Conservation (phyloP, 805 yeast genomes). For the Barnettozyma pratensis region DNA sequence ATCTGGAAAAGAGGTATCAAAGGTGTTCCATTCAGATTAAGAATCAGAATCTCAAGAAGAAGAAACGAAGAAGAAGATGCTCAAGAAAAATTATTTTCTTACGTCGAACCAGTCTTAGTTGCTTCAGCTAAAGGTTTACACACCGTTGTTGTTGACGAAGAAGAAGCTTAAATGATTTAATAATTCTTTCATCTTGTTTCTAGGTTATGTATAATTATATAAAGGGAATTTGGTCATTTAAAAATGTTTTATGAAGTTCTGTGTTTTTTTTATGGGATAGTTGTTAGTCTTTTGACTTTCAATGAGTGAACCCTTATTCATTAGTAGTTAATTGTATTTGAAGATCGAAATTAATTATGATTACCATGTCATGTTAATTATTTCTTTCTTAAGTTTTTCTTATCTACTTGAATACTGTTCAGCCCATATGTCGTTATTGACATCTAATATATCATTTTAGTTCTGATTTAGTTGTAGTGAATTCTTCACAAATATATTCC, state of each 20-base stretch:
- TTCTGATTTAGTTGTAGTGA: no score
- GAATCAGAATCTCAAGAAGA: slow-evolving; percentile 98
- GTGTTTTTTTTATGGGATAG: slow-evolving; percentile 8
- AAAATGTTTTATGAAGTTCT: background rate
- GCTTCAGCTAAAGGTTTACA: slow-evolving; percentile 95
- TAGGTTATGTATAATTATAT: slow-evolving; percentile 3
- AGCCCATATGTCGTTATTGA: no score
- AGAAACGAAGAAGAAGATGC: slow-evolving; percentile 99
- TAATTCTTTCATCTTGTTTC: background rate
- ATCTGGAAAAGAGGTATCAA: slow-evolving; percentile 99
- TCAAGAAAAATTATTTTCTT: slow-evolving; percentile 94
- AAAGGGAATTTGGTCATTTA: slow-evolving; percentile 10
- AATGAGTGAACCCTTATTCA: slow-evolving; percentile 13
- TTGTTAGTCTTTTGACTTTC: slow-evolving; percentile 10
- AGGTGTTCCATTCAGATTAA: slow-evolving; percentile 97
- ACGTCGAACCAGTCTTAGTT: slow-evolving; percentile 95
- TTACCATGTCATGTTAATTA: no score
- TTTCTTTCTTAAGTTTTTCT: no score
- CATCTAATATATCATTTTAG: no score
- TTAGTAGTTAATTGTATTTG: slow-evolving; percentile 8
- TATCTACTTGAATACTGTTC: no score
- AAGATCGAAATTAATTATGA: background rate
- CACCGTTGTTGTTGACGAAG: slow-evolving; percentile 89
- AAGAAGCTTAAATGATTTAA: slow-evolving; percentile 23
- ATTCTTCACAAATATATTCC: no score